Percentiles rank a stretch among this genome's conserved stretches.
These are phyloP conservation scores for Sordariomycetes sp. DNA, from an alignment of 2,329 filamentous ascomycete genomes.

Conservation along the genomic window DNA sequence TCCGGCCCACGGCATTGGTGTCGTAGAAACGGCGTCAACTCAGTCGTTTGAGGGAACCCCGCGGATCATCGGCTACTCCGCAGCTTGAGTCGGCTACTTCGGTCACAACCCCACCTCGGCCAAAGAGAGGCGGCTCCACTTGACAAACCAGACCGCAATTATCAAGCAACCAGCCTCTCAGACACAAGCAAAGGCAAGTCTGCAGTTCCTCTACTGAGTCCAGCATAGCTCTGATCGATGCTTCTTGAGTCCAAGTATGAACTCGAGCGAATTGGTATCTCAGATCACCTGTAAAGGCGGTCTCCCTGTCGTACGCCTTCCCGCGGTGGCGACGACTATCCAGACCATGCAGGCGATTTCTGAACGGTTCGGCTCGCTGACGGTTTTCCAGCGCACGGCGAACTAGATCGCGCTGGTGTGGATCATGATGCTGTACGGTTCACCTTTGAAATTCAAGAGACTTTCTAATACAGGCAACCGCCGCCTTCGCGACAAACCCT, in stretches of 20 bases:
- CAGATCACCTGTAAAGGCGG: no score
- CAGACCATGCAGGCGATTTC: constrained; percentile 45
- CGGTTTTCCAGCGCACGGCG: constrained; percentile 53
- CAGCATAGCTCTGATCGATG: no score
- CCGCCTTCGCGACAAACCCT: no score
- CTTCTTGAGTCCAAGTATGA: no score
- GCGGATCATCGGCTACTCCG: not conserved
- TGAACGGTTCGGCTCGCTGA: constrained; percentile 34
- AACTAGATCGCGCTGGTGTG: constrained; percentile 57
- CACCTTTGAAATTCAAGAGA: no score
- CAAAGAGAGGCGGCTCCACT: not conserved
- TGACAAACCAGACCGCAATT: not conserved
- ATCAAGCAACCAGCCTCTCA: not conserved
- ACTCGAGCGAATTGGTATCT: no score
- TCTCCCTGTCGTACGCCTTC: no score
- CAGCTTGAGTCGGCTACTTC: not conserved
- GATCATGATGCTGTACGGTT: no score
- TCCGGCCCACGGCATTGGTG: not conserved
- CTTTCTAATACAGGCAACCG: no score
- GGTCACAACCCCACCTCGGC: not conserved
- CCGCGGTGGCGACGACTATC: constrained; percentile 49
- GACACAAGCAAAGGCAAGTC: no score
- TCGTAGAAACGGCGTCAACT: not conserved
- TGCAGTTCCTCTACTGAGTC: no score
- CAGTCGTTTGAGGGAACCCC: not conserved